Percentiles rank a stretch among this genome's conserved stretches.
These are phyloP conservation scores for Juncus inflexus DNA, from an alignment of 176 grass and related monocot genomes.

Conservation along the genomic window DNA sequence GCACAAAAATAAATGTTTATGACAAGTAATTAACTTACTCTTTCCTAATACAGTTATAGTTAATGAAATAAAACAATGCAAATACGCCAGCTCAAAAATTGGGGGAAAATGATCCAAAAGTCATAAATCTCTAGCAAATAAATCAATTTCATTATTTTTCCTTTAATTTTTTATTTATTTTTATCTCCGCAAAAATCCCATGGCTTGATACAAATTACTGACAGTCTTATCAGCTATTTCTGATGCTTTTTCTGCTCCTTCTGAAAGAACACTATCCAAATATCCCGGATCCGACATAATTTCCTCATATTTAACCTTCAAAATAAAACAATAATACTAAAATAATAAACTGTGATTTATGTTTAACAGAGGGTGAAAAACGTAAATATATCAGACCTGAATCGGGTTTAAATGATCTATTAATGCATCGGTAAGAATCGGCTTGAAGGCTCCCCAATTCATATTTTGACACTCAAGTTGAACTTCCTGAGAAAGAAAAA, in stretches of 20 bases:
- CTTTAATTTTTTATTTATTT: neutral
- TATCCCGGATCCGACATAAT: constrained; percentile 79
- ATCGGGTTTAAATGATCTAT: constrained; percentile 90
- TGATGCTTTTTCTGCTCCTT: constrained; percentile 72
- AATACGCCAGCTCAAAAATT: too few relatives aligned
- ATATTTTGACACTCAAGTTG: constrained; percentile 69
- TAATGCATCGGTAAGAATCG: constrained; percentile 64
- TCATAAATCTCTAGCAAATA: neutral
- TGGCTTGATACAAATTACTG: constrained; percentile 85
- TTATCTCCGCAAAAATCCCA: constrained; percentile 76
- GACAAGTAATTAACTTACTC: neutral
- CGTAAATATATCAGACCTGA: constrained; percentile 40
- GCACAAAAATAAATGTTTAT: neutral
- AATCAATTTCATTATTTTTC: neutral
- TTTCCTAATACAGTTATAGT: neutral
- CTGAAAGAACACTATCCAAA: constrained; percentile 66
- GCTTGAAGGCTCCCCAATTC: constrained; percentile 95
- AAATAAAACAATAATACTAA: constrained; percentile 17
- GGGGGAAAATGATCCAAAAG: neutral
- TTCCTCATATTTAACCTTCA: constrained; percentile 63
- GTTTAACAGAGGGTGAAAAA: neutral
- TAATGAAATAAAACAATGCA: neutral
- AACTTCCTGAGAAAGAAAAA: constrained; percentile 61
- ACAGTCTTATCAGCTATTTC: constrained; percentile 79
- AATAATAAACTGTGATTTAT: constrained; percentile 4